Evolutionary conservation across 495 filamentous ascomycete genomes (phyloP).

Genomic region (Aspergillus asperescens): DNA sequence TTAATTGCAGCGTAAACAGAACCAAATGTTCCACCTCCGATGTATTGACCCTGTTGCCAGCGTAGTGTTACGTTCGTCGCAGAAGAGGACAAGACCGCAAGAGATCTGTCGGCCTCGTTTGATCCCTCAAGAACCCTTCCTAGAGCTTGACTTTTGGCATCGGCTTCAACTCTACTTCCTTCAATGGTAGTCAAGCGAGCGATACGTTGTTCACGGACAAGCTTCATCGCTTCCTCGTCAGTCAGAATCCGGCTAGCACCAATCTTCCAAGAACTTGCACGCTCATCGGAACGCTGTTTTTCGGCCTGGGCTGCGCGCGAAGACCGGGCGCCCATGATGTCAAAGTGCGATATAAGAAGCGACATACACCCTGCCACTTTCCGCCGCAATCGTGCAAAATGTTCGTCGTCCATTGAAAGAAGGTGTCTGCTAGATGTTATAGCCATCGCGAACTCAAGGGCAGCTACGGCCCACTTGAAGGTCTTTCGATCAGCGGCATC

Average conservation of each 20-base stretch:
- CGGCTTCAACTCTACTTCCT: slow-evolving; percentile 65
- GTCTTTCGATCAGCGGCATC: slow-evolving; percentile 91
- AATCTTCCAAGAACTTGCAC: slow-evolving; percentile 66
- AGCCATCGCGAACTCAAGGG: slow-evolving; percentile 92
- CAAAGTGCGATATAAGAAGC: slow-evolving; percentile 93
- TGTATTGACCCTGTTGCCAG: slow-evolving; percentile 97
- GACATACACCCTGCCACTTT: slow-evolving; percentile 99
- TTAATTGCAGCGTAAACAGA: slow-evolving; percentile 97
- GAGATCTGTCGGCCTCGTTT: slow-evolving; percentile 89
- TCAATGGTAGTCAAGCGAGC: slow-evolving; percentile 69
- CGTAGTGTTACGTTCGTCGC: slow-evolving; percentile 90
- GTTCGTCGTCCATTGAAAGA: slow-evolving; percentile 74
- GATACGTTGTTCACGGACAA: slow-evolving; percentile 68
- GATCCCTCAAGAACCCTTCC: slow-evolving; percentile 88
- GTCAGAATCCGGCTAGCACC: slow-evolving; percentile 73
- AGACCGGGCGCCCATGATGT: slow-evolving; percentile 95
- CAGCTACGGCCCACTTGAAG: slow-evolving; percentile 93
- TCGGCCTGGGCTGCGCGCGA: slow-evolving; percentile 90
- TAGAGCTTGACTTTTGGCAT: slow-evolving; percentile 82
- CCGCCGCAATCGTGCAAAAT: slow-evolving; percentile 71
- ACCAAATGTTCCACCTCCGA: slow-evolving; percentile 94
- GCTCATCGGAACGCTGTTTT: slow-evolving; percentile 70
- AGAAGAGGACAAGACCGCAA: slow-evolving; percentile 88
- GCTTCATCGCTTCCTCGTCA: slow-evolving; percentile 74
- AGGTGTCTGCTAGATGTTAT: slow-evolving; percentile 94